Percentiles rank a stretch among this genome's conserved stretches.
Conservation (phyloP, 164 flowering plant species). For the Saururus chinensis region DNA sequence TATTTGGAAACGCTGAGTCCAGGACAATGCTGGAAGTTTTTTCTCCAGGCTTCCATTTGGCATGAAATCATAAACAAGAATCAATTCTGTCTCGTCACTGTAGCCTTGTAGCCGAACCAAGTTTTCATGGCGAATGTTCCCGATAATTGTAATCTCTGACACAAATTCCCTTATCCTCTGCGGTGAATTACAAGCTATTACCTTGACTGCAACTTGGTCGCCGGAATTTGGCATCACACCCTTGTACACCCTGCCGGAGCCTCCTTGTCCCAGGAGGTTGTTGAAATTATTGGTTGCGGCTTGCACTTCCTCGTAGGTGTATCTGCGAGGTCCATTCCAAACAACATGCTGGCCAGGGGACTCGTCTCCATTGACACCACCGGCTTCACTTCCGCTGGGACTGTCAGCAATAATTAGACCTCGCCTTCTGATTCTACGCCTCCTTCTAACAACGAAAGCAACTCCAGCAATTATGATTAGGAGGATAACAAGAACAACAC, state of each 20-base stretch:
- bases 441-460: constrained; percentile 17
- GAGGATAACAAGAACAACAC: constrained; percentile 12
- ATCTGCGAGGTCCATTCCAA: constrained; percentile 50
- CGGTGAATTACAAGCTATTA: constrained; percentile 41
- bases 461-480: constrained; percentile 4
- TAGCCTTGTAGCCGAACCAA: constrained; percentile 31
- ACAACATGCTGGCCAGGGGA: no score
- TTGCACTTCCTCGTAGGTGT: constrained; percentile 37
- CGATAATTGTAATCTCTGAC: constrained; percentile 46
- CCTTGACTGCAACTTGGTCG: constrained; percentile 45
- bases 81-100: constrained; percentile 10
- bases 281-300: constrained; percentile 37
- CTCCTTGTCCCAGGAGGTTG: constrained; percentile 45
- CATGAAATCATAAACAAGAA: constrained; percentile 64
- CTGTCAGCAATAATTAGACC: no score
- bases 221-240: constrained; percentile 34
- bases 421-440: constrained; percentile 24
- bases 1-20: constrained; percentile 47
- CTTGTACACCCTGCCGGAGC: constrained; percentile 48
- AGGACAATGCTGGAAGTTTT: constrained; percentile 21
- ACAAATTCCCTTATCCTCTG: constrained; percentile 51
- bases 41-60: constrained; percentile 62
- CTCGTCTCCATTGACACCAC: no score
- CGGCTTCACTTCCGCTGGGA: no score
- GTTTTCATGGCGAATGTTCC: constrained; percentile 53